phyloP scores from a whole-genome alignment of 108 stramenopile genomes.

The Nitzschia sp. region DNA sequence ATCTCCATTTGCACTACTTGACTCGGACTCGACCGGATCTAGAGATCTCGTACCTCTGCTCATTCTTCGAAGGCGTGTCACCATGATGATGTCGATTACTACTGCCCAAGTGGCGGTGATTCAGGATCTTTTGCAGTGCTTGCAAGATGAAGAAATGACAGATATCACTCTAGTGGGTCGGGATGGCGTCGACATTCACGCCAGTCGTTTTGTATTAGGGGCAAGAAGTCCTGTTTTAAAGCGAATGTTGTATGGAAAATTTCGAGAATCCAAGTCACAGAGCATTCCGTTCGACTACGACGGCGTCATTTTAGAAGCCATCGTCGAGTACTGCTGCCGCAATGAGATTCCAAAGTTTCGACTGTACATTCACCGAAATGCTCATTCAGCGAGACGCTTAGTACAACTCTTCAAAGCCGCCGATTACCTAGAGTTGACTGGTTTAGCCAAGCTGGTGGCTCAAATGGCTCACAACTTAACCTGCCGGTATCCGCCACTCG shows the following conservation, averaged over 20 bases:
- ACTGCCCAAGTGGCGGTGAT: slow-evolving; percentile 5
- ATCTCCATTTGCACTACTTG: too few relatives aligned
- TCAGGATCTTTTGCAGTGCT: slow-evolving; percentile 26
- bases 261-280: slow-evolving; percentile 17
- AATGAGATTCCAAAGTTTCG: slow-evolving; percentile 49
- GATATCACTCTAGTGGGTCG: slow-evolving; percentile 49
- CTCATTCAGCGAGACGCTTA: slow-evolving; percentile 45
- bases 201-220: slow-evolving; percentile 52
- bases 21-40: too few relatives aligned
- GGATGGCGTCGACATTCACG: slow-evolving; percentile 42
- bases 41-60: too few relatives aligned
- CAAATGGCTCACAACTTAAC: slow-evolving; percentile 45
- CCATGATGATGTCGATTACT: neutral
- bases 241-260: slow-evolving; percentile 47
- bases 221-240: slow-evolving; percentile 51
- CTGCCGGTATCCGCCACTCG: slow-evolving; percentile 50
- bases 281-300: slow-evolving; percentile 40
- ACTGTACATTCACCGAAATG: slow-evolving; percentile 39
- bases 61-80: too few relatives aligned
- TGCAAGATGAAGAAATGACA: slow-evolving; percentile 44
- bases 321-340: slow-evolving; percentile 55
- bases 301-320: slow-evolving; percentile 39
- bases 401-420: slow-evolving; percentile 60
- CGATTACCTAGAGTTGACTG: slow-evolving; percentile 43
- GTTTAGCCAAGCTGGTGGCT: slow-evolving; percentile 39